phyloP scores from a whole-genome alignment of 2,329 filamentous ascomycete genomes.

The Penicillium crustosum region DNA sequence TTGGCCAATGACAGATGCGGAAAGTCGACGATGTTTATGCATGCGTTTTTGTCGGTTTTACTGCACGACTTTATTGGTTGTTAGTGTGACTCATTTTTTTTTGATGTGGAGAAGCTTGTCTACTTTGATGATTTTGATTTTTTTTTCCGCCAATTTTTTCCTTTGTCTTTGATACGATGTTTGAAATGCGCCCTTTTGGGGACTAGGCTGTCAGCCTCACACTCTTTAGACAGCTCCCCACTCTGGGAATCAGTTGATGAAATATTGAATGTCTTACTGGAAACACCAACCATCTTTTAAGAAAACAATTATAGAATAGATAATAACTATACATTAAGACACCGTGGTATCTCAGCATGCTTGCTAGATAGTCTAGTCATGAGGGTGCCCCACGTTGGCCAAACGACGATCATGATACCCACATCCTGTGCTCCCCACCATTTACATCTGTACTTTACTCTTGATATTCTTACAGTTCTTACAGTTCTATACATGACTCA shows the following conservation, averaged over 20 bases:
- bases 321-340: background rate
- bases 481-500: slow-evolving; percentile 8
- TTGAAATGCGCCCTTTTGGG: background rate
- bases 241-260: background rate
- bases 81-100: slow-evolving; percentile 8
- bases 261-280: background rate
- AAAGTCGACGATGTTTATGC: slow-evolving; percentile 5
- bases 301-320: background rate
- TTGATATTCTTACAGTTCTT: background rate
- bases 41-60: background rate
- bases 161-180: background rate
- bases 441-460: background rate
- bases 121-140: background rate
- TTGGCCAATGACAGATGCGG: slow-evolving; percentile 9
- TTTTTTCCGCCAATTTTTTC: background rate
- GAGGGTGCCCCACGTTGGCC: background rate
- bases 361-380: background rate
- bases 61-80: slow-evolving; percentile 7
- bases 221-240: slow-evolving; percentile 1
- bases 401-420: slow-evolving; percentile 1
- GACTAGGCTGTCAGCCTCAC: slow-evolving; percentile 1
- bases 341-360: background rate
- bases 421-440: background rate
- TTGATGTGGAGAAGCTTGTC: background rate
- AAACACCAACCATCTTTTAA: background rate